Base-by-base conservation (phyloP, 192 early-diverging fungal genomes). In the Diversispora epigaea region DNA sequence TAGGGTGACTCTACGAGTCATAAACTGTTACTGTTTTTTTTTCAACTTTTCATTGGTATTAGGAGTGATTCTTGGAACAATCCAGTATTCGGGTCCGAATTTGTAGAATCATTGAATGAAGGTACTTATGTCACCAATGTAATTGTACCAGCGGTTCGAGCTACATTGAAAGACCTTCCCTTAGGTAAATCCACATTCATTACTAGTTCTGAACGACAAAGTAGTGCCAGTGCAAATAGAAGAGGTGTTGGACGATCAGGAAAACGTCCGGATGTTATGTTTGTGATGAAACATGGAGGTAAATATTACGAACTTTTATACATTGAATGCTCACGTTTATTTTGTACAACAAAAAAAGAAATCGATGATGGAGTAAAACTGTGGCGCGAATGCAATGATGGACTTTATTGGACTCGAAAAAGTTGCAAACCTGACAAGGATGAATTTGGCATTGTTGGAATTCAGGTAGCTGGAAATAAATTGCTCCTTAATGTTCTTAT, bases 31-130 rank as follows among this genome's bases (percentile, higher is more conserved):
- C 44, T 45, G n/a, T 41, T 44, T 2, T n/a, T n/a, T n/a, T n/a
- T n/a, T n/a, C n/a, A n/a, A n/a, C n/a, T n/a, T n/a, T n/a, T n/a
- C n/a, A n/a, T n/a, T n/a, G n/a, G n/a, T n/a, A 65, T 65, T 65
- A 65, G 63, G 4, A 65, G 40, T 15, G 41, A 65, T 41, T 22
- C 63, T 65, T 65, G 63, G 63, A 65, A 65, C n/a, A 65, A 65
- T 65, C 63, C 63, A 12, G 63, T 3, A 4, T 65, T 65, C 43
- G 32, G 63, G 11, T 12, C 63, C 39, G 19, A 58, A 21, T 58
- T 58, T 58, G 56, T 2, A n/a, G 56, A 41, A 41, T 65, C 39
- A 3, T n/a, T 40, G 19, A 65, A 39, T 43, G 63, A 65, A 65
- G 40, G 63, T 39, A 65, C 63, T 41, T 65, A 65, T 45, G 63